phyloP scores from a whole-genome alignment of 1,139 yeast genomes.

The Pichia sp. region DNA sequence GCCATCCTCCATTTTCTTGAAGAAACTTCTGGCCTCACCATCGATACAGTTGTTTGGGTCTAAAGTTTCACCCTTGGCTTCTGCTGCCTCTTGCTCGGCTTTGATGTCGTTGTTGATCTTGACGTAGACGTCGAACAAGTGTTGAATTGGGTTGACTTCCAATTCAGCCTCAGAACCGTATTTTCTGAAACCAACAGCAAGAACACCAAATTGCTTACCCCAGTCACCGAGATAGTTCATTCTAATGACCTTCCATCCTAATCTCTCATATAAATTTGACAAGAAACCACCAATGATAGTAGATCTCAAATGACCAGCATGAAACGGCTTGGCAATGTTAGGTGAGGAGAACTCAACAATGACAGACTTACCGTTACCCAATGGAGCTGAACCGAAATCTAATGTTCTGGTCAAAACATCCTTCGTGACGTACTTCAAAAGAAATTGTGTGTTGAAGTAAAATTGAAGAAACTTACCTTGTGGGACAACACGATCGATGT shows the following conservation, averaged over 20 bases:
- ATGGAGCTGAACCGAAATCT: conserved; percentile 68
- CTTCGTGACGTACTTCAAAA: conserved; percentile 66
- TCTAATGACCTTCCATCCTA: conserved; percentile 87
- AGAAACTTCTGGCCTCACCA: conserved; percentile 82
- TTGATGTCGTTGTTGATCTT: conserved; percentile 75
- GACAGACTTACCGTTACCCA: conserved; percentile 71
- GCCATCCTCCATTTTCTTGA: conserved; percentile 91
- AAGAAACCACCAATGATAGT: conserved; percentile 98
- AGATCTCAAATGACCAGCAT: conserved; percentile 97
- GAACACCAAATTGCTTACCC: conserved; percentile 98
- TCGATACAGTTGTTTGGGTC: conserved; percentile 55
- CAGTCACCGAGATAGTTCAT: conserved; percentile 97
- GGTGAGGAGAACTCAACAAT: conserved; percentile 94
- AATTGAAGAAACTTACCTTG: conserved; percentile 93
- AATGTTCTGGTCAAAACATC: conserved; percentile 60
- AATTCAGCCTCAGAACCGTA: conserved; percentile 80
- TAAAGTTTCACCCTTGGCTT: conserved; percentile 48
- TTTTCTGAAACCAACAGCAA: conserved; percentile 86
- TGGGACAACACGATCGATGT: conserved; percentile 65
- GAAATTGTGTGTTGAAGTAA: conserved; percentile 63
- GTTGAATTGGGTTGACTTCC: conserved; percentile 81
- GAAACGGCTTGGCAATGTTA: conserved; percentile 98
- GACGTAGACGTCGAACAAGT: conserved; percentile 91
- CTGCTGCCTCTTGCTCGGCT: conserved; percentile 44
- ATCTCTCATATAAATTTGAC: conserved; percentile 80